These are phyloP conservation scores for Dictyostelium purpureum DNA, from an alignment of 78 protist species.

Conservation along the genomic window DNA sequence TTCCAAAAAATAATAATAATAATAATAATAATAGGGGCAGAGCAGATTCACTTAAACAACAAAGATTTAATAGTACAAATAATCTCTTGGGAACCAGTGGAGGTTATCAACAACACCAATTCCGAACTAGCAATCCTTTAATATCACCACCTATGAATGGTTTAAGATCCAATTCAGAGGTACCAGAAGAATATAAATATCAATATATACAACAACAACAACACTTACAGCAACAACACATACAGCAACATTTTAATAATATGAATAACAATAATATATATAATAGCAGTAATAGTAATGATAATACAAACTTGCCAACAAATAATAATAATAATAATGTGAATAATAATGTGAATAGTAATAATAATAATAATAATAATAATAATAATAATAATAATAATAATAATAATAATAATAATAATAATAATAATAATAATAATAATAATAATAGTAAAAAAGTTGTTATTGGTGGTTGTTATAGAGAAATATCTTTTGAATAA, in stretches of 20 bases:
- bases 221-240: background rate
- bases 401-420: no score
- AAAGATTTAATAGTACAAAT: background rate
- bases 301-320: no score
- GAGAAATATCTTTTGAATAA: no score
- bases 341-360: background rate
- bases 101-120: background rate
- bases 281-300: no score
- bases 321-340: no score
- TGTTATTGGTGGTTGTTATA: background rate
- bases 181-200: background rate
- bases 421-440: no score
- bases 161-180: background rate
- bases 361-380: no score
- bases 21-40: slow-evolving; percentile 9
- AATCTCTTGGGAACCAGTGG: background rate
- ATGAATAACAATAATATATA: no score
- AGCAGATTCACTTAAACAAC: slow-evolving; percentile 11
- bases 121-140: background rate
- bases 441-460: background rate
- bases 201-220: slow-evolving; percentile 32
- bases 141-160: background rate
- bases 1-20: background rate
- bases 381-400: no score
- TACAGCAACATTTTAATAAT: background rate